Percentiles rank a stretch among this genome's conserved stretches.
These are phyloP conservation scores for Penicillium simplicissimum DNA, from an alignment of 495 filamentous ascomycete species.

Conservation along the genomic window DNA sequence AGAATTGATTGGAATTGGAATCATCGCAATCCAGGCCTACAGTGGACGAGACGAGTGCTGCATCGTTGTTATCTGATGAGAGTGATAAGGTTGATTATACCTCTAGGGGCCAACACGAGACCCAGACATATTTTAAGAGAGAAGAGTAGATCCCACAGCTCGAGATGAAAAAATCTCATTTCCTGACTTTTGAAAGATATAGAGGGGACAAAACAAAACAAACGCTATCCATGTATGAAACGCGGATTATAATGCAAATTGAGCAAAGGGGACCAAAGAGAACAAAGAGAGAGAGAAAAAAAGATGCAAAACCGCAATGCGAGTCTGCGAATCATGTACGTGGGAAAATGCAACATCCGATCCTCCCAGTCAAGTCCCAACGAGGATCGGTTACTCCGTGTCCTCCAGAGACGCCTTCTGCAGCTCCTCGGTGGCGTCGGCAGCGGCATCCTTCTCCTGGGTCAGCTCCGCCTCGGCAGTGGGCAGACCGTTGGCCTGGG, in stretches of 20 bases:
- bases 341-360: slow-evolving; percentile 4
- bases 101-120: too few relatives aligned
- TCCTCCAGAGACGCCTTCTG: slow-evolving; percentile 62
- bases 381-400: slow-evolving; percentile 31
- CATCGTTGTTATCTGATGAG: too few relatives aligned
- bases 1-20: background rate
- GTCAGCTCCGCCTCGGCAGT: slow-evolving; percentile 54
- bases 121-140: background rate
- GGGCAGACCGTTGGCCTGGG: slow-evolving; percentile 53
- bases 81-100: too few relatives aligned
- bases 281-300: slow-evolving; percentile 11
- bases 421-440: slow-evolving; percentile 59
- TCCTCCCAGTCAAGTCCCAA: background rate
- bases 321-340: slow-evolving; percentile 23
- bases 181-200: slow-evolving; percentile 21
- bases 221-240: slow-evolving; percentile 27
- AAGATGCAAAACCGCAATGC: slow-evolving; percentile 24
- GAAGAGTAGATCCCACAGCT: slow-evolving; percentile 2
- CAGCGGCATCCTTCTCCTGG: slow-evolving; percentile 59
- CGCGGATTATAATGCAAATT: slow-evolving; percentile 26
- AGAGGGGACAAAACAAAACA: background rate
- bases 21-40: background rate
- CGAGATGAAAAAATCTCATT: background rate
- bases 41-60: too few relatives aligned
- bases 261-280: background rate